phyloP scores from a whole-genome alignment of 2,329 filamentous ascomycete genomes.

The Fusarium goolgardi region DNA sequence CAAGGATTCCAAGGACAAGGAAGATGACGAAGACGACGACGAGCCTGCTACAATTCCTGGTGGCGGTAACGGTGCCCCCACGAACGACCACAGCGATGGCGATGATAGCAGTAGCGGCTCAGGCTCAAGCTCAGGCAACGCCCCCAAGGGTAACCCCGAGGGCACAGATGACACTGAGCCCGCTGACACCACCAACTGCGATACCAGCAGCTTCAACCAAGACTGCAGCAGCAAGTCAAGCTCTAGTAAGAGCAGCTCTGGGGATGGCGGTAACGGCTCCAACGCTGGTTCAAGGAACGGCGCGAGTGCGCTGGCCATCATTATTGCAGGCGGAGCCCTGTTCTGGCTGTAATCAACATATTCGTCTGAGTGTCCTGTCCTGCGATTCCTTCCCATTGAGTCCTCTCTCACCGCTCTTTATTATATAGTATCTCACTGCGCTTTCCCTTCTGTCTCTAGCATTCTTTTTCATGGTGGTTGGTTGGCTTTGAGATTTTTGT shows the following conservation, averaged over 20 bases:
- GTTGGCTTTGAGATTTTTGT: constrained; percentile 36
- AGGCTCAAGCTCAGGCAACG: constrained; percentile 16
- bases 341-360: constrained; percentile 50
- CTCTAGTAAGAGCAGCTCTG: constrained; percentile 47
- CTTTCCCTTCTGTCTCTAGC: constrained; percentile 16
- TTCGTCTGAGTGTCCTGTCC: neutral
- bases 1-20: constrained; percentile 30
- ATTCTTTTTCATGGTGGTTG: constrained; percentile 35
- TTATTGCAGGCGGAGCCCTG: constrained; percentile 52
- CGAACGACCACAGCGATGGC: constrained; percentile 39
- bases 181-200: constrained; percentile 51
- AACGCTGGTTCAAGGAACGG: constrained; percentile 50
- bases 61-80: constrained; percentile 32
- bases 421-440: constrained; percentile 38
- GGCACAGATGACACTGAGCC: constrained; percentile 31
- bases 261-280: constrained; percentile 49
- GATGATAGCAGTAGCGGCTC: constrained; percentile 25
- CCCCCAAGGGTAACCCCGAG: constrained; percentile 36
- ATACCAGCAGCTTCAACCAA: constrained; percentile 56
- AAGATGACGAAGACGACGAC: constrained; percentile 29
- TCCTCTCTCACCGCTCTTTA: constrained; percentile 18
- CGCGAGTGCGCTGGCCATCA: constrained; percentile 53
- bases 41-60: constrained; percentile 43
- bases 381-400: constrained; percentile 12
- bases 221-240: constrained; percentile 49